Evolutionary conservation across 768 basidiomycete species (phyloP).

Genomic region (Hygrophorus pudorinus): DNA sequence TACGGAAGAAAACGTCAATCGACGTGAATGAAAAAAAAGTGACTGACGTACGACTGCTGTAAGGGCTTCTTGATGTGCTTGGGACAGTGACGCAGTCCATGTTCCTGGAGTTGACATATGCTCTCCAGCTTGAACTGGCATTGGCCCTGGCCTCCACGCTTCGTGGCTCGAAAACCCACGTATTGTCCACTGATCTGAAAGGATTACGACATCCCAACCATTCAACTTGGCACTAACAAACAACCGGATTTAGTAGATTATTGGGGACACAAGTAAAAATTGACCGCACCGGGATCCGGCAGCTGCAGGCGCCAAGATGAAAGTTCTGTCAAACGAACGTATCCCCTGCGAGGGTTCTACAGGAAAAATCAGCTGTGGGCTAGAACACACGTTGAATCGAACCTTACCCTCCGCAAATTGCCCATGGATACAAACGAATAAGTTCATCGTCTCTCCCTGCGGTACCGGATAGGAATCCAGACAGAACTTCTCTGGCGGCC

Average conservation of each 20-base stretch:
- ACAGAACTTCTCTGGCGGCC: slow-evolving; percentile 73
- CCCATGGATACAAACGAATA: slow-evolving; percentile 76
- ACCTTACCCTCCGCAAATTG: slow-evolving; percentile 76
- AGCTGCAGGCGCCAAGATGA: slow-evolving; percentile 73
- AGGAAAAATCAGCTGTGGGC: slow-evolving; percentile 1
- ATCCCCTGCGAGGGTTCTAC: slow-evolving; percentile 49
- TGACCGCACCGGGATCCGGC: slow-evolving; percentile 72
- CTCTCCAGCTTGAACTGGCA: slow-evolving; percentile 54
- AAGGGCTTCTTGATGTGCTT: slow-evolving; percentile 39
- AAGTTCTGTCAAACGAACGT: slow-evolving; percentile 89
- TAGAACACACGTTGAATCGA: not conserved
- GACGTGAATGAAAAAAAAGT: slow-evolving; percentile 7
- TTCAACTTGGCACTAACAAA: slow-evolving; percentile 54
- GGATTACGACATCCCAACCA: slow-evolving; percentile 85
- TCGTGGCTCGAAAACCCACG: slow-evolving; percentile 77
- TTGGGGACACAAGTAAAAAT: slow-evolving; percentile 2
- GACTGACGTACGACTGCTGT: slow-evolving; percentile 43
- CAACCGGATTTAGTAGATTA: slow-evolving; percentile 6
- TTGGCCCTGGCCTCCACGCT: slow-evolving; percentile 68
- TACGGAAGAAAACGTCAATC: slow-evolving; percentile 18
- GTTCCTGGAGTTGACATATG: slow-evolving; percentile 17
- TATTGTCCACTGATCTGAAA: slow-evolving; percentile 82
- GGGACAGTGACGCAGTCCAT: slow-evolving; percentile 19
- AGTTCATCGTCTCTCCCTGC: slow-evolving; percentile 47
- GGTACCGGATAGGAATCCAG: slow-evolving; percentile 78